Base-by-base conservation (phyloP, 2,329 filamentous ascomycete species). In the Talaromyces sp. region DNA sequence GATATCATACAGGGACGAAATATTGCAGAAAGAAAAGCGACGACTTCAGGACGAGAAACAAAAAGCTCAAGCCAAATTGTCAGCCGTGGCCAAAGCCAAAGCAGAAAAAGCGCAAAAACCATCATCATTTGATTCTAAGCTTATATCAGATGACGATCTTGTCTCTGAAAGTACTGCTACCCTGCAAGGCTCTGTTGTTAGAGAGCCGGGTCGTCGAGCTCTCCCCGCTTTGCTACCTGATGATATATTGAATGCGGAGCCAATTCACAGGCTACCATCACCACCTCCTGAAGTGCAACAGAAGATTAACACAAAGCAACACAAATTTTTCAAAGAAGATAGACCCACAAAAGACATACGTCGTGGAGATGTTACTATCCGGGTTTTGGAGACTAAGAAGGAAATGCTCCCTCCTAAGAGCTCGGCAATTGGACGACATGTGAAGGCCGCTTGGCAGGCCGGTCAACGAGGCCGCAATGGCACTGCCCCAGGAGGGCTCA, bases 191-290 rank as follows among this genome's bases (percentile, higher is more conserved):
- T 75, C 72, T 23, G 72, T 66, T 31, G 73, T 71, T 35, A 73
- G 76, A 63, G 74, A 76, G 59, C 63, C 72, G 66, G 69, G 73
- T 68, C 71, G 71, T 65, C 72, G 67, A 11, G 69, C 71, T n/a
- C 75, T 84, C 12, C 82, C 82, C 5, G 77, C 76, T 42, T 75
- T 84, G 23, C 78, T 84, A 37, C 82, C 82, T 5, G 78, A 80
- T 58, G 80, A 82, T 25, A 78, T 84, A 46, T 71, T 84, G 56
- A 80, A 79, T 58, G 76, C 78, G 14, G 77, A 79, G 28, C 80
- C 79, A 23, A 73, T 75, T 33, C 69, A 70, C 9, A 75, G 79
- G 25, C 77, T 79, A 5, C 79, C 78, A 2, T 81, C 79, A 0
- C 79, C 79, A 4, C 79, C 80, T 1, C 71, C 71, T 3, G 73